These are phyloP conservation scores for Suhomyces terraborum DNA, from an alignment of 1,139 yeast species.

Conservation along the genomic window DNA sequence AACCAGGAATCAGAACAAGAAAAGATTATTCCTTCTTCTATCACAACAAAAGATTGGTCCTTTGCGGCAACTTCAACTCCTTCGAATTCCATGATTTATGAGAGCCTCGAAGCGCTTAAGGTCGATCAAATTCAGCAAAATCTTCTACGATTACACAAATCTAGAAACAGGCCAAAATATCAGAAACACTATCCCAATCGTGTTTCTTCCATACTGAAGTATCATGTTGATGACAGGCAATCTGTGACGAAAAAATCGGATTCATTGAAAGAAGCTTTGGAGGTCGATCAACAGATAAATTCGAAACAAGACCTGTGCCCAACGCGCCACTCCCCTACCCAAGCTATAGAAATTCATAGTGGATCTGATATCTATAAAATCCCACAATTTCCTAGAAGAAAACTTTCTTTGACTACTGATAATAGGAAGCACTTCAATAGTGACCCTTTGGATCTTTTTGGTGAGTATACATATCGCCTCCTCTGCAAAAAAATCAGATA, in stretches of 20 bases:
- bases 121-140: conserved; percentile 15
- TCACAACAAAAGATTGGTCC: conserved; percentile 15
- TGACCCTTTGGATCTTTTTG: neutral
- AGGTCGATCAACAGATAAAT: no score
- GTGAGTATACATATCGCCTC: neutral
- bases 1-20: neutral
- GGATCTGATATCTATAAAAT: no score
- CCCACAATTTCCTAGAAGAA: no score
- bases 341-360: no score
- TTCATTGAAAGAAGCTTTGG: no score
- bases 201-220: no score
- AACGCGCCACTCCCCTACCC: no score
- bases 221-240: no score
- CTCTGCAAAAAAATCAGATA: conserved; percentile 1
- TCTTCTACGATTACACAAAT: neutral
- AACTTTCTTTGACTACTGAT: no score
- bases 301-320: no score
- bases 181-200: neutral
- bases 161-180: neutral
- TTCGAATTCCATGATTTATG: conserved; percentile 11
- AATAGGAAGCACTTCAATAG: neutral
- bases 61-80: conserved; percentile 23
- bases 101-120: conserved; percentile 10
- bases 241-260: no score
- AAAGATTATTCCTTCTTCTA: neutral